phyloP scores from a whole-genome alignment of 768 basidiomycete genomes.

The Kwoniella newhampshirensis region DNA sequence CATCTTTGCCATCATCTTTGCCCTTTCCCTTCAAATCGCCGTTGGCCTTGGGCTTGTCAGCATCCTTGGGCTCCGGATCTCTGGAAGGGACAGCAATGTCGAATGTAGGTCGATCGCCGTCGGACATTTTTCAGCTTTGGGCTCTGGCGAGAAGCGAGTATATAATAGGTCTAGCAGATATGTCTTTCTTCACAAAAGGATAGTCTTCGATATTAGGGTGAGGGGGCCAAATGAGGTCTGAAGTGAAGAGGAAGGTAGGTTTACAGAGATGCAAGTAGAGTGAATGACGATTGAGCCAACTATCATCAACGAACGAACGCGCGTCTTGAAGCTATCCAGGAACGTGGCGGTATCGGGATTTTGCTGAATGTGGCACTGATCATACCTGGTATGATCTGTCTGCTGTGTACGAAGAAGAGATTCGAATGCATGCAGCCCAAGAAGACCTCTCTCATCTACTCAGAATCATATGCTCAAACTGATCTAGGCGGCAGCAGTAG shows the following conservation, averaged over 20 bases:
- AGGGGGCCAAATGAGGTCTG: too few relatives aligned
- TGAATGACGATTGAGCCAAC: too few relatives aligned
- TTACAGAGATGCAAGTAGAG: too few relatives aligned
- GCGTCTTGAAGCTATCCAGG: too few relatives aligned
- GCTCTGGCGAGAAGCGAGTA: too few relatives aligned
- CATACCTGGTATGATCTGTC: not conserved
- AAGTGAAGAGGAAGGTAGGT: too few relatives aligned
- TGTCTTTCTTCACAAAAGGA: not conserved
- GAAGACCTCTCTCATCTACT: not conserved
- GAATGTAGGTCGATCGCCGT: conserved; percentile 29
- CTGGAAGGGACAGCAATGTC: conserved; percentile 52
- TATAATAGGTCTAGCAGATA: conserved; percentile 5
- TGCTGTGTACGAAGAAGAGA: not conserved
- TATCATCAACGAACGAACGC: too few relatives aligned
- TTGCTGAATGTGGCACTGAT: conserved; percentile 1
- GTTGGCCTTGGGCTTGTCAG: conserved; percentile 57
- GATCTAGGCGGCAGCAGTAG: too few relatives aligned
- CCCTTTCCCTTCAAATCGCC: conserved; percentile 53
- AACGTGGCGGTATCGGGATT: conserved; percentile 10
- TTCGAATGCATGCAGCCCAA: not conserved
- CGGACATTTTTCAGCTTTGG: conserved; percentile 11
- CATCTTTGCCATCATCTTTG: conserved; percentile 42
- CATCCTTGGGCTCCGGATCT: conserved; percentile 62
- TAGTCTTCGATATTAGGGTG: too few relatives aligned
- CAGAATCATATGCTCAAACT: too few relatives aligned